Conservation (phyloP, 306 rosid species). For the Astragalus membranaceus region DNA sequence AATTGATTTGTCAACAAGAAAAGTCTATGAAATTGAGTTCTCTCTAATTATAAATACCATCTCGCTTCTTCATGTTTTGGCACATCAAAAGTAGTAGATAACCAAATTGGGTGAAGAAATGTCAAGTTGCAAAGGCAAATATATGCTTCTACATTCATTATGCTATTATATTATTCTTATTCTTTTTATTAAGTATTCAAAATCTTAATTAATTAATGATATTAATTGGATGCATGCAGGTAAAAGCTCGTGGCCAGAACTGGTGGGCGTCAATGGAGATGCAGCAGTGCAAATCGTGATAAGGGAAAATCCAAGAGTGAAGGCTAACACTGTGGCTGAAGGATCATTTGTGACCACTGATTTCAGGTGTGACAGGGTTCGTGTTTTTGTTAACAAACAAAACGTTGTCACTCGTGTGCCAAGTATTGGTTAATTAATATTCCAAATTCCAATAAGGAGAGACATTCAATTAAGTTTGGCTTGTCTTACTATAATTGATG, state of each 20-base stretch:
- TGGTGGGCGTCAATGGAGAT: slow-evolving; percentile 37
- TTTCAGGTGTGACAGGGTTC: slow-evolving; percentile 46
- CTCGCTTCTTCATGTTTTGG: background rate
- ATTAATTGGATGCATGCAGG: slow-evolving; percentile 15
- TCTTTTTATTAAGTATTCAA: too few relatives aligned
- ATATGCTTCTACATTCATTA: background rate
- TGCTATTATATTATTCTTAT: too few relatives aligned
- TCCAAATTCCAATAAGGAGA: background rate
- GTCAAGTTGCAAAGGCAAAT: slow-evolving; percentile 21
- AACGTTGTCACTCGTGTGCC: slow-evolving; percentile 35
- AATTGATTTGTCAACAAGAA: too few relatives aligned
- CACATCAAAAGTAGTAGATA: background rate
- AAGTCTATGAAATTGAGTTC: background rate
- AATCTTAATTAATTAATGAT: background rate
- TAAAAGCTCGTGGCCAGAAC: slow-evolving; percentile 52
- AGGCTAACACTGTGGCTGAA: slow-evolving; percentile 24
- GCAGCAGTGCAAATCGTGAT: slow-evolving; percentile 27
- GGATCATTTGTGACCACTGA: slow-evolving; percentile 34
- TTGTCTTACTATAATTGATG: background rate
- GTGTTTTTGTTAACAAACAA: slow-evolving; percentile 34
- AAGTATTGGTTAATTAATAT: slow-evolving; percentile 24
- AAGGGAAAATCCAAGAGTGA: slow-evolving; percentile 34
- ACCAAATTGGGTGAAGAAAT: slow-evolving; percentile 14
- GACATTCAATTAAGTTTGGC: background rate
- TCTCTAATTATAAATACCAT: background rate